Conservation (phyloP, 331 rosid species). For the Pyracantha coccinea region DNA sequence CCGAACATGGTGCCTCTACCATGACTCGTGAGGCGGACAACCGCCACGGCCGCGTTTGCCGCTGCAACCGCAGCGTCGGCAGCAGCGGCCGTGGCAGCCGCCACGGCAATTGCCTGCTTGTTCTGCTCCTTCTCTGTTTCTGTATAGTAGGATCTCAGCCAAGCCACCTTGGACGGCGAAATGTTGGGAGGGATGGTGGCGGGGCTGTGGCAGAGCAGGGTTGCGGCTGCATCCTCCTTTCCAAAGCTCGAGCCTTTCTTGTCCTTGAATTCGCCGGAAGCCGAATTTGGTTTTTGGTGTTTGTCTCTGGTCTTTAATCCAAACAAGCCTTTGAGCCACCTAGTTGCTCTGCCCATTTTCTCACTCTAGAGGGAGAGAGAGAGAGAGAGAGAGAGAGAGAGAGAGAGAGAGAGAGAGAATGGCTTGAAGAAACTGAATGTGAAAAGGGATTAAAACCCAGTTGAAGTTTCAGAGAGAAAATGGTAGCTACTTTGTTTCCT, state of each 20-base stretch:
- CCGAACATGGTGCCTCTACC: constrained; percentile 64
- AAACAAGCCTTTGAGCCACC: constrained; percentile 69
- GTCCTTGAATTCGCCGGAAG: constrained; percentile 9
- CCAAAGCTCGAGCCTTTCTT: constrained; percentile 19
- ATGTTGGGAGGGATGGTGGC: constrained; percentile 68
- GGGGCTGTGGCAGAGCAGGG: constrained; percentile 49
- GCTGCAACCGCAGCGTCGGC: constrained; percentile 90
- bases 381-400: neutral
- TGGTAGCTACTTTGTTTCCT: constrained; percentile 16
- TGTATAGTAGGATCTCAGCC: constrained; percentile 52
- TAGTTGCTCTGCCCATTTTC: constrained; percentile 61
- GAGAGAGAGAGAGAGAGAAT: neutral
- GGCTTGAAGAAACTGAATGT: constrained; percentile 19
- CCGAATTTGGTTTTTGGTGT: constrained; percentile 29
- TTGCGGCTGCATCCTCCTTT: constrained; percentile 10
- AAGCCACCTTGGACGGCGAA: constrained; percentile 65
- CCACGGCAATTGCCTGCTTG: constrained; percentile 91
- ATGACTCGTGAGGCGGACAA: constrained; percentile 70
- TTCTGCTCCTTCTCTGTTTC: constrained; percentile 66
- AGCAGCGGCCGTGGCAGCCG: constrained; percentile 75
- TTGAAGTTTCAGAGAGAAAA: neutral
- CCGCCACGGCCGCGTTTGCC: constrained; percentile 78
- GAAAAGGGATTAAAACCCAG: constrained; percentile 1
- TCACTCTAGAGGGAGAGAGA: neutral
- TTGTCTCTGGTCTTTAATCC: constrained; percentile 46